Base-by-base conservation (phyloP, 768 basidiomycete genomes). In the Mycena indigotica region DNA sequence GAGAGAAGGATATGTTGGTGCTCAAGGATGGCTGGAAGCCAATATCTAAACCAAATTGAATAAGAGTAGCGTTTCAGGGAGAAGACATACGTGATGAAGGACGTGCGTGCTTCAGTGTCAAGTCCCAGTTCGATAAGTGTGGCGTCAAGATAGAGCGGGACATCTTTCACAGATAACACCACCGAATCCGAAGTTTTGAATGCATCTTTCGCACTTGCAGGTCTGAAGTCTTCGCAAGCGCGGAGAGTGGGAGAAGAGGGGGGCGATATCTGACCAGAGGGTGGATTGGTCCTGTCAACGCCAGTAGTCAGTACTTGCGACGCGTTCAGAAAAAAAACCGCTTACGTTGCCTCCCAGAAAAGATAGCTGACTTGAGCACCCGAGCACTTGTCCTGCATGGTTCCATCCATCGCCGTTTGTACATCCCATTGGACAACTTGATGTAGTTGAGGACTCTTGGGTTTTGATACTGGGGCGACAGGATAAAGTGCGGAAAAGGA, bases 341-440 rank as follows among this genome's bases (percentile, higher is more conserved):
- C 72, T 56, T 61, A 73, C 72, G 68, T 49, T n/a, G 74, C 71
- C 45, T 73, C 75, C 76, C 77, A 77, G 60, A 71, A 77, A n/a
- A 77, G 64, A 57, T 75, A 77, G 8, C 73, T 57, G 4, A 73
- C 60, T 15, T 72, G 70, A 16, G 69, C 46, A 0, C 68, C 66
- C 3, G 71, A 71, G 0, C 53, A 41, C 21, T 62, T 56, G 28
- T 74, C 73, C n/a, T 64, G 61, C 53, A 78, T 57, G 12, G 56
- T 68, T 1, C 75, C 74, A 51, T 71, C 46, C 23, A 10, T 24
- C 25, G 21, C 46, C 24, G 46, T 48, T n/a, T n/a, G 21, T 13
- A 48, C 46, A 28, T 28, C 6, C 46, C 46, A 48, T 10, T 13
- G 25, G 13, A n/a, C 46, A 13, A 26, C 25, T 28, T 48, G 46